These are phyloP conservation scores for Sugiyamaella boreocaroliniensis DNA, from an alignment of 805 yeast genomes.

Conservation along the genomic window DNA sequence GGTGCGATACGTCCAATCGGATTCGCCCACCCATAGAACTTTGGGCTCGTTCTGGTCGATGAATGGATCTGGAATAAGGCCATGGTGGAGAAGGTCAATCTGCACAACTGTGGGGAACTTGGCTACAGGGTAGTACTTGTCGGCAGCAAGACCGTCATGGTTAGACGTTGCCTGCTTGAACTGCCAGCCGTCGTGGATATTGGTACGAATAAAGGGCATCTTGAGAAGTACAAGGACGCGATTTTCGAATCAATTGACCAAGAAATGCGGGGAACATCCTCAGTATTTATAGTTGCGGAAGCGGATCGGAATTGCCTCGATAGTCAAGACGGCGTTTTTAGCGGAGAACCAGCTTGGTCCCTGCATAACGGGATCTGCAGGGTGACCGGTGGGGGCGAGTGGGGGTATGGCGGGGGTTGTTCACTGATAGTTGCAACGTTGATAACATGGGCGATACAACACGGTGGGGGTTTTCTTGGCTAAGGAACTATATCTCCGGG, in stretches of 20 bases:
- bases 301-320: background rate
- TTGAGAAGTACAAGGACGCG: background rate
- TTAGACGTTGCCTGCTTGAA: constrained; percentile 4
- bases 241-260: background rate
- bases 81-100: constrained; percentile 34
- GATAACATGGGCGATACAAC: too few species aligned
- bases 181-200: constrained; percentile 3
- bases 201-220: background rate
- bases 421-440: too few species aligned
- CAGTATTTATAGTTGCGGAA: background rate
- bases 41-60: constrained; percentile 36
- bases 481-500: too few species aligned
- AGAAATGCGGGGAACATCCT: too few species aligned
- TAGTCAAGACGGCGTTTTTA: background rate
- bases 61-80: constrained; percentile 41
- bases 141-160: background rate
- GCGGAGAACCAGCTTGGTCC: background rate
- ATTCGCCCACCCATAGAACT: constrained; percentile 45
- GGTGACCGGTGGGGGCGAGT: background rate
- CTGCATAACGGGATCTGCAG: background rate
- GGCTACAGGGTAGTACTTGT: constrained; percentile 5
- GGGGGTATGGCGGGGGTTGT: background rate
- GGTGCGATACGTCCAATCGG: constrained; percentile 40
- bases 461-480: too few species aligned
- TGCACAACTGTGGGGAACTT: constrained; percentile 13